A percentile compares a stretch with the other conserved stretches of the same genome.
phyloP scores from a whole-genome alignment of 2,329 filamentous ascomycete species.

The Cercospora beticola region DNA sequence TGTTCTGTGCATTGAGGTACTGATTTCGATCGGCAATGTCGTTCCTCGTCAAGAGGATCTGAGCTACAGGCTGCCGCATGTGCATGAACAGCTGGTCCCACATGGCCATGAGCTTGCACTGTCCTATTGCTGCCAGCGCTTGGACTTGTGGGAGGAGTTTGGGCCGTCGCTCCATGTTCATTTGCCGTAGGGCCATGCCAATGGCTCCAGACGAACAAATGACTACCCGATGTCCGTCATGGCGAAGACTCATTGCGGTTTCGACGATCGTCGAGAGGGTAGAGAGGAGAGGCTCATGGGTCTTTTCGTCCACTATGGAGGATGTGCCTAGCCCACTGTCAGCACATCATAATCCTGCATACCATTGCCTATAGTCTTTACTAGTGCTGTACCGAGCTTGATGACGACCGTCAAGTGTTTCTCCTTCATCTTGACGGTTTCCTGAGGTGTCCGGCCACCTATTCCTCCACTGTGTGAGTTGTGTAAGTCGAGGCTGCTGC shows the following conservation, averaged over 20 bases:
- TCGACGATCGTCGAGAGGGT: constrained; percentile 91
- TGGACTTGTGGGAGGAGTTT: constrained; percentile 89
- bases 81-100: constrained; percentile 93
- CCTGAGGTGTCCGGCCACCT: not conserved
- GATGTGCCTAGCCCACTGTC: constrained; percentile 69
- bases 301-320: constrained; percentile 97
- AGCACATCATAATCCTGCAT: constrained; percentile 17
- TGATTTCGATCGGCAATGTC: constrained; percentile 95
- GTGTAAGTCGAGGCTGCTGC: not conserved
- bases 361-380: constrained; percentile 14
- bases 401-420: constrained; percentile 75
- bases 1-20: constrained; percentile 96
- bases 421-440: constrained; percentile 60
- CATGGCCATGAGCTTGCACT: constrained; percentile 89
- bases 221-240: constrained; percentile 91
- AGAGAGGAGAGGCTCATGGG: constrained; percentile 87
- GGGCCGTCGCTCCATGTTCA: constrained; percentile 83
- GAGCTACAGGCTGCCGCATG: constrained; percentile 84
- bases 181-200: constrained; percentile 84
- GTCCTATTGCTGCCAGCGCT: constrained; percentile 91
- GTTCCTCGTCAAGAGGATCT: constrained; percentile 90
- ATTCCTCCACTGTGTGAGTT: not conserved
- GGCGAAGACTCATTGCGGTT: constrained; percentile 80
- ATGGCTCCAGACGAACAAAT: constrained; percentile 97
- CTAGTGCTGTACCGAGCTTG: constrained; percentile 67